Base-by-base conservation (phyloP, 192 early-diverging fungal species). In the Coemansia sp. region DNA sequence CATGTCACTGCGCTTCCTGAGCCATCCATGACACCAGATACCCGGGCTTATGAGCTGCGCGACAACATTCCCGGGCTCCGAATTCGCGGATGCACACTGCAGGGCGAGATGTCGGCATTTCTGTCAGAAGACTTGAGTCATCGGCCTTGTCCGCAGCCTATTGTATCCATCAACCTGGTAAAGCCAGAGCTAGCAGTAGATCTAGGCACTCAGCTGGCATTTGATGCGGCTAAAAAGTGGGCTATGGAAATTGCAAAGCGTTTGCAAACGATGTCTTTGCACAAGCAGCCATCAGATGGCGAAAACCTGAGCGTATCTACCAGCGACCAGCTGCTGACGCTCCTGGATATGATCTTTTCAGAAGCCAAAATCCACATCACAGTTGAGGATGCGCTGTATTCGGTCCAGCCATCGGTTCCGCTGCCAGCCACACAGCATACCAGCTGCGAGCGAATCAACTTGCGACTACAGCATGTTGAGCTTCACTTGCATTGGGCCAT, bases 101-200 rank as follows among this genome's bases (percentile, higher is more conserved):
- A 63, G 14, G 68, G 68, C n/a, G 74, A 78, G 11, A 78, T 78
- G 74, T 78, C 68, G 3, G 74, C 74, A 8, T 78, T 78, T 50
- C 15, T 78, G 41, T 78, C 74, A 6, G 74, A 78, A 37, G 74
- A 78, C 15, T 50, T 78, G 53, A 54, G 63, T 10, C 64, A 64
- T 11, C 46, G 54, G 6, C 74, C 74, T 14, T 57, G 64, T 31
- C 74, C 74, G 13, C 68, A 78, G 46, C 74, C 74, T 0, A 53
- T 61, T 18, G 66, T 78, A 35, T 53, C 50, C 13, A 13, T 78
- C 12, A 64, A 78, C 12, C 19, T 78, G 8, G 63, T 56, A 20
- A 59, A 53, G 0, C 74, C 74, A 3, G 74, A 78, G 57, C 54
- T 71, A 10, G 21, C 53, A n/a, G 48, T 78, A 12, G 68, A 78